Evolutionary conservation across 805 yeast species (phyloP).

Genomic region (Clavispora vitiphila): DNA sequence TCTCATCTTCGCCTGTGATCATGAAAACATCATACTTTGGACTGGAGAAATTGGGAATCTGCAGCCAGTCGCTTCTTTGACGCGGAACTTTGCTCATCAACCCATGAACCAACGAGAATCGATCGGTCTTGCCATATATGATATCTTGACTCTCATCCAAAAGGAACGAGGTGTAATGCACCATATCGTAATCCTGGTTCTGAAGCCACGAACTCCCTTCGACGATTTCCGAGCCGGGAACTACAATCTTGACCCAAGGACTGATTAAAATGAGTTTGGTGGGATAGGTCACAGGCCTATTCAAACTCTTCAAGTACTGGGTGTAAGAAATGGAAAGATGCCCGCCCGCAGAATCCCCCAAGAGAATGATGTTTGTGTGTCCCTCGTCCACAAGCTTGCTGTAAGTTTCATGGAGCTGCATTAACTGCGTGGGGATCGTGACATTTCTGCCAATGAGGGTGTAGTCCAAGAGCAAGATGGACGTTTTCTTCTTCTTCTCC

Average conservation of each 20-base stretch:
- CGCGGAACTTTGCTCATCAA: slow-evolving; percentile 24
- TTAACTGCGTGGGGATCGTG: slow-evolving; percentile 29
- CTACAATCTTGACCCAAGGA: slow-evolving; percentile 36
- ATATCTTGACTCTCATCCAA: slow-evolving; percentile 5
- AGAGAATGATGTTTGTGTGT: slow-evolving; percentile 23
- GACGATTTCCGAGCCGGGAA: slow-evolving; percentile 15
- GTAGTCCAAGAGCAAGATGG: slow-evolving; percentile 29
- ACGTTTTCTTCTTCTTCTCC: slow-evolving; percentile 13
- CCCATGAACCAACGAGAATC: slow-evolving; percentile 15
- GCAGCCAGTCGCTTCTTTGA: slow-evolving; percentile 25
- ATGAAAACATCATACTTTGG: slow-evolving; percentile 25
- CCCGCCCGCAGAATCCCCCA: slow-evolving; percentile 44
- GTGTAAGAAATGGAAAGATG: slow-evolving; percentile 28
- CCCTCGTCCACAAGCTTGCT: slow-evolving; percentile 16
- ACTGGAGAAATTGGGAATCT: slow-evolving; percentile 26
- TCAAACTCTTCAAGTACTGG: slow-evolving; percentile 19
- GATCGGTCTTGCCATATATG: slow-evolving; percentile 11
- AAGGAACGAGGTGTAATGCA: slow-evolving; percentile 8
- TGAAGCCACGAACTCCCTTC: slow-evolving; percentile 35
- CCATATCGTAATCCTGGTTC: slow-evolving; percentile 15
- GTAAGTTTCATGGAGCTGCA: slow-evolving; percentile 27
- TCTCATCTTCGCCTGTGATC: slow-evolving; percentile 38
- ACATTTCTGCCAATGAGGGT: slow-evolving; percentile 26
- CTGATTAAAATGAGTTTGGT: slow-evolving; percentile 23
- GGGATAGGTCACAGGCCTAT: slow-evolving; percentile 19